Conservation (phyloP, 2,329 filamentous ascomycete genomes). For the Pleoardoris graminearum region DNA sequence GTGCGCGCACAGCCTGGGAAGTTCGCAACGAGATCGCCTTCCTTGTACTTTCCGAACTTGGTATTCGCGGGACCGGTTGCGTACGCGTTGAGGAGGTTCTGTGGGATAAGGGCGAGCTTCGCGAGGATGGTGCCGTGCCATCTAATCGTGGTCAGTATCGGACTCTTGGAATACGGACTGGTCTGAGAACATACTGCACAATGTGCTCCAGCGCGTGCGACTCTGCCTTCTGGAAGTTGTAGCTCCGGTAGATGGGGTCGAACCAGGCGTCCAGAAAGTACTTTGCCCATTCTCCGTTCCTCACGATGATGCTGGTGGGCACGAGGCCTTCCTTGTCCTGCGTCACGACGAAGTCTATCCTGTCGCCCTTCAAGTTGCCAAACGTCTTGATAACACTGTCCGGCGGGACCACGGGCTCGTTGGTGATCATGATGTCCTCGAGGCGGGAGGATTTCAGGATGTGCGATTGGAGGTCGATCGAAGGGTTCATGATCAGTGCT, state of each 20-base stretch:
- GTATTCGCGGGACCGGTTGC: conserved; percentile 42
- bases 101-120: conserved; percentile 85
- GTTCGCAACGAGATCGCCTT: conserved; percentile 82
- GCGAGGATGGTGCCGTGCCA: conserved; percentile 97
- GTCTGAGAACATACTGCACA: conserved; percentile 48
- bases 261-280: conserved; percentile 97
- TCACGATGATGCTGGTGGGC: conserved; percentile 75
- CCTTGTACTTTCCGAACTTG: conserved; percentile 65
- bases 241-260: conserved; percentile 87
- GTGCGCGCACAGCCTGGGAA: conserved; percentile 71
- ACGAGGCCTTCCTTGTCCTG: conserved; percentile 83
- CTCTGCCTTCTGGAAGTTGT: conserved; percentile 96
- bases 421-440: conserved; percentile 79
- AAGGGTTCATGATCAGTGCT: conserved; percentile 85
- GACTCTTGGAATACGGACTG: not conserved
- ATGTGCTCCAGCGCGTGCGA: conserved; percentile 76
- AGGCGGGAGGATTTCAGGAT: conserved; percentile 70
- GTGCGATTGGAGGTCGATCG: conserved; percentile 68
- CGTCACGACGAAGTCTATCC: conserved; percentile 79
- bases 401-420: conserved; percentile 85
- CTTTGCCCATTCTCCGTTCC: conserved; percentile 85
- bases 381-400: conserved; percentile 98
- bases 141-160: conserved; percentile 54
- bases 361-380: conserved; percentile 72
- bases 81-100: conserved; percentile 82